Evolutionary conservation across 2,329 filamentous ascomycete species (phyloP).

Genomic region (Hypoxylon sp.): DNA sequence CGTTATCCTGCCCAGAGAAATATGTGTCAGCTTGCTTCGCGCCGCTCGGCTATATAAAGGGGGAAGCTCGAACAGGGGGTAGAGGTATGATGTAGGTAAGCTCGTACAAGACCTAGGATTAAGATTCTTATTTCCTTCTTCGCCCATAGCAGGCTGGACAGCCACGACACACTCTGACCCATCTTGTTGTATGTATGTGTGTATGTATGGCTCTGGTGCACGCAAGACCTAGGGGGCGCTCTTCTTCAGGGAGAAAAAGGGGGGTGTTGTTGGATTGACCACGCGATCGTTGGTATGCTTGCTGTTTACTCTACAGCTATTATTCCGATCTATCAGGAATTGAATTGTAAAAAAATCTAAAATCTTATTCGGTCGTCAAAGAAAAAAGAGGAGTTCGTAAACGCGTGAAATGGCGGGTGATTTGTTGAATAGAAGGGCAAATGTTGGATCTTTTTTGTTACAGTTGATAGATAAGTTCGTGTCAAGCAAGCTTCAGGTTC

Average conservation of each 20-base stretch:
- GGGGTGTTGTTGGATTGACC: no score
- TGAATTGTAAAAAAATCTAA: no score
- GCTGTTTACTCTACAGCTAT: constrained; percentile 13
- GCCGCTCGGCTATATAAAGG: constrained; percentile 5
- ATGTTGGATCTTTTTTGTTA: constrained; percentile 16
- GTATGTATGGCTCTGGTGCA: constrained; percentile 9
- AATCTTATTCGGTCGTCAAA: constrained; percentile 16
- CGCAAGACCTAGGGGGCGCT: constrained; percentile 13
- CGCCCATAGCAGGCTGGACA: constrained; percentile 79
- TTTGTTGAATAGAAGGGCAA: constrained; percentile 9
- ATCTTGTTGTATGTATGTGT: constrained; percentile 55
- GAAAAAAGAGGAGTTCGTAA: constrained; percentile 21
- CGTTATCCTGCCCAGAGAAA: constrained; percentile 78
- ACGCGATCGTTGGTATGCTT: constrained; percentile 29
- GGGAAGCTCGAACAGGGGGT: constrained; percentile 24
- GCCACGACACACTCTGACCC: constrained; percentile 72
- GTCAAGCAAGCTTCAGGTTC: constrained; percentile 14
- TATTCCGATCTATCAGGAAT: no score
- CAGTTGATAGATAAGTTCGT: constrained; percentile 10
- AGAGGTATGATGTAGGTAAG: constrained; percentile 4
- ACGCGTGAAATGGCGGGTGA: constrained; percentile 21
- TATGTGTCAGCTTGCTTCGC: constrained; percentile 24
- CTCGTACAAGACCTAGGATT: constrained; percentile 86
- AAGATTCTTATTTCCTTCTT: constrained; percentile 99
- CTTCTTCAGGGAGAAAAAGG: constrained; percentile 1